phyloP scores from a whole-genome alignment of 495 filamentous ascomycete species.

The Bombardia bombarda region DNA sequence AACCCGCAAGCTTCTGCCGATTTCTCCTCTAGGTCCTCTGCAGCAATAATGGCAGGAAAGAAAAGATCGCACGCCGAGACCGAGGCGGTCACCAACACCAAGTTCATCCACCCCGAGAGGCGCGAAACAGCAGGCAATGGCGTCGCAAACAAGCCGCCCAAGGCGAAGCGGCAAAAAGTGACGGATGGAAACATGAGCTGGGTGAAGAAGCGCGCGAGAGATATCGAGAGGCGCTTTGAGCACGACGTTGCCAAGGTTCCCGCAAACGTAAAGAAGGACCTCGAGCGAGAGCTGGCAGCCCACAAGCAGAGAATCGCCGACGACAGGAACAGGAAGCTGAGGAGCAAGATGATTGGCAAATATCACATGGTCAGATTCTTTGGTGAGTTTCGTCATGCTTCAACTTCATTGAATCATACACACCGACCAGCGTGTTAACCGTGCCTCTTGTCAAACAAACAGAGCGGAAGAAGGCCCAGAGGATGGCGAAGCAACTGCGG shows the following conservation, averaged over 20 bases:
- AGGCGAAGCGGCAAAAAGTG: constrained; percentile 23
- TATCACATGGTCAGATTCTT: constrained; percentile 96
- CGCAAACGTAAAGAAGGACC: constrained; percentile 63
- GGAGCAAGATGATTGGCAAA: constrained; percentile 67
- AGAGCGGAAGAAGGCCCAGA: constrained; percentile 81
- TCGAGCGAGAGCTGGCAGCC: constrained; percentile 71
- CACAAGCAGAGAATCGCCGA: constrained; percentile 64
- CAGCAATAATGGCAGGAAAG: background rate
- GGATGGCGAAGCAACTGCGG: constrained; percentile 56
- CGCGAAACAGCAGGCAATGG: constrained; percentile 4
- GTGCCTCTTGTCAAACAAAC: background rate
- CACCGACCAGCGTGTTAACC: background rate
- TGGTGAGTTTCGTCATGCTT: constrained; percentile 40
- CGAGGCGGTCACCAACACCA: constrained; percentile 17
- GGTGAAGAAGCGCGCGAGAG: constrained; percentile 53
- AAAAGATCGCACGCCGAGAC: constrained; percentile 14
- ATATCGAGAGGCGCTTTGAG: constrained; percentile 55
- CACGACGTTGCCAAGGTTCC: constrained; percentile 52
- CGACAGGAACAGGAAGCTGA: constrained; percentile 46
- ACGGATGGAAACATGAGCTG: constrained; percentile 29
- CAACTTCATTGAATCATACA: background rate
- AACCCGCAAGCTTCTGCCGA: too few relatives aligned
- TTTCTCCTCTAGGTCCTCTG: background rate
- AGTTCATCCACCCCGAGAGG: constrained; percentile 3
- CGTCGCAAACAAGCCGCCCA: constrained; percentile 10